These are phyloP conservation scores for Malassezia nana DNA, from an alignment of 1,284 basidiomycete genomes.

Conservation along the genomic window DNA sequence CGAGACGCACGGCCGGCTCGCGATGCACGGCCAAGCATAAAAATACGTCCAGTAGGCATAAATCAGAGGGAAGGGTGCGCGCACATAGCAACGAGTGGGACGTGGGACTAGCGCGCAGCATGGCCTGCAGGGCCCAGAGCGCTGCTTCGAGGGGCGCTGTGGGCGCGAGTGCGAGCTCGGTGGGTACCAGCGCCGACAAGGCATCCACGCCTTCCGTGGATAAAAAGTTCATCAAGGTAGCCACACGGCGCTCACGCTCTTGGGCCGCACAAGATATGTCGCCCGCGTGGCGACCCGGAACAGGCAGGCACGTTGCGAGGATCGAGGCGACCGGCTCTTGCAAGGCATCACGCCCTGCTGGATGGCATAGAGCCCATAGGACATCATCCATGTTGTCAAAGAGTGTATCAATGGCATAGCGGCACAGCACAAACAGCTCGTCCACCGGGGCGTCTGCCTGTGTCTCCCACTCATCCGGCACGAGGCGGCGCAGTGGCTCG, in stretches of 20 bases:
- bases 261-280: background rate
- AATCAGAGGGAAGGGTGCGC: background rate
- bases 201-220: background rate
- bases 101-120: constrained; percentile 23
- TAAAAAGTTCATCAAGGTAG: background rate
- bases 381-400: background rate
- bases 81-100: constrained; percentile 20
- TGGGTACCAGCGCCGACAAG: background rate
- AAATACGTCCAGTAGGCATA: constrained; percentile 26
- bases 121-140: constrained; percentile 30
- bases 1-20: constrained; percentile 28
- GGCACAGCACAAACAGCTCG: background rate
- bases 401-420: background rate
- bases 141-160: constrained; percentile 22
- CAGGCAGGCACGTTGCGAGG: background rate
- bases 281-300: background rate
- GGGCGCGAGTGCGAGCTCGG: background rate
- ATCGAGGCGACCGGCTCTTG: constrained; percentile 3
- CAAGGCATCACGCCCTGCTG: background rate
- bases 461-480: background rate
- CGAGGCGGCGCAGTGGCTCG: background rate
- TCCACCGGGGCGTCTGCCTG: background rate
- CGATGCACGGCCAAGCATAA: constrained; percentile 25
- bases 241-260: background rate
- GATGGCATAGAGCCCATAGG: background rate